Evolutionary conservation across 441 rosid species (phyloP), one percentile per base, ranked within the genome.

Genomic region (Pelargonium fulgidum): DNA sequence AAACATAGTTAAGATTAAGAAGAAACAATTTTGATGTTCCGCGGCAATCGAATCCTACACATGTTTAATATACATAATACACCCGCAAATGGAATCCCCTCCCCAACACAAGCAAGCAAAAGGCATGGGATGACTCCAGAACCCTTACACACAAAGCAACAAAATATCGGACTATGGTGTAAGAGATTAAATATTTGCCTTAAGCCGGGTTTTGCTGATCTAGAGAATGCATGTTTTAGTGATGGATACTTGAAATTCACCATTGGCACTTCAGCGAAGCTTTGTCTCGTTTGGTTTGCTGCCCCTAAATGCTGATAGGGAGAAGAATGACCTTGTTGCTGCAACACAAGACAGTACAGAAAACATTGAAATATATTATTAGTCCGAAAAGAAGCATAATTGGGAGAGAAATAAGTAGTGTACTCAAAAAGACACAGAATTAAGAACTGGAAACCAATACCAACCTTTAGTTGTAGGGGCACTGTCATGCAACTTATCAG

Each of bases 271-370:
- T 80, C 68, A 77, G 13, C 74, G 79, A 70, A 79, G 75, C 85
- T 79, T 84, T 64, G 81, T 78, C 71, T 85, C 85, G 61, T 78
- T 85, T 58, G 86, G 87, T 78, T 82, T 87, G 84, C 88, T 79
- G 70, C 86, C 87, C 72, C 86, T 84, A 69, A 87, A 87, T 62
- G 89, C 92, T 65, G 92, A 85, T 69, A 87, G 88, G 62, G 92
- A 87, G 81, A 87, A 87, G 85, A 87, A 87, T 41, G 89, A 87
- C 82, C 89, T 84, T 44, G 91, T 65, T 33, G 80, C 92, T 85
- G 85, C 65, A 77, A 82, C 64, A 78, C 12, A 3, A 42, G 64
- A 66, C 39, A 45, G 56, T 26, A 19, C 63, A 70, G 13, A 67
- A 17, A 64, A 65, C 8, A 12, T 61, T 50, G 65, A 65, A 66